These are phyloP conservation scores for Trypanosoma avium DNA, from an alignment of 208 protist genomes.

Conservation along the genomic window DNA sequence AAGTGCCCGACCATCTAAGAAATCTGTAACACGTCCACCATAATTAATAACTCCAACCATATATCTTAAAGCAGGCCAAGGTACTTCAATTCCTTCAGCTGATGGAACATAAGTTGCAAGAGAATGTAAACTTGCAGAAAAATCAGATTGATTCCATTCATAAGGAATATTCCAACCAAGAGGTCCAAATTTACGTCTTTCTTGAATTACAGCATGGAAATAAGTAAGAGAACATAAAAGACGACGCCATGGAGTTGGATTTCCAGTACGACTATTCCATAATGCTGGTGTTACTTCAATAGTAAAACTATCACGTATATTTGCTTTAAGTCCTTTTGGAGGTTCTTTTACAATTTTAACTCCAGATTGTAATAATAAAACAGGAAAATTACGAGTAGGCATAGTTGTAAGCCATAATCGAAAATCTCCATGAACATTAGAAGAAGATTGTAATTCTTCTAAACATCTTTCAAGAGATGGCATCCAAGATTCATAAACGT, in stretches of 20 bases:
- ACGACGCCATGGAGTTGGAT: constrained; percentile 84
- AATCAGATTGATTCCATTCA: constrained; percentile 94
- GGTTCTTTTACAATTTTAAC: constrained; percentile 98
- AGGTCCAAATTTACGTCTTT: constrained; percentile 93
- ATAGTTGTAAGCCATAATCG: constrained; percentile 96
- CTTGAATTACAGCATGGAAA: constrained; percentile 94
- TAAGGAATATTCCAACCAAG: constrained; percentile 96
- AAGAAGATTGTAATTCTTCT: constrained; percentile 68
- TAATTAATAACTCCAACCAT: constrained; percentile 96
- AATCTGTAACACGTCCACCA: constrained; percentile 94
- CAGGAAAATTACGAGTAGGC: constrained; percentile 92
- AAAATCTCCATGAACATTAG: constrained; percentile 89
- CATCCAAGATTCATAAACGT: constrained; percentile 95
- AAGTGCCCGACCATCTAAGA: constrained; percentile 86
- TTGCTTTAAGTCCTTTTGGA: constrained; percentile 94
- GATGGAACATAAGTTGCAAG: constrained; percentile 73
- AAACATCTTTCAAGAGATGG: constrained; percentile 91
- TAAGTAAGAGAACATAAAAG: constrained; percentile 96
- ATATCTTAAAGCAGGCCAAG: constrained; percentile 89
- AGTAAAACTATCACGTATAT: constrained; percentile 89
- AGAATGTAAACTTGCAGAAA: constrained; percentile 83
- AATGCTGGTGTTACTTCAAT: constrained; percentile 65
- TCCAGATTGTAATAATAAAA: constrained; percentile 93
- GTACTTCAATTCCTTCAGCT: constrained; percentile 37
- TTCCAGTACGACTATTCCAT: constrained; percentile 81